phyloP scores from a whole-genome alignment of 139 green algal genomes.

The Coccomyxa sp. region DNA sequence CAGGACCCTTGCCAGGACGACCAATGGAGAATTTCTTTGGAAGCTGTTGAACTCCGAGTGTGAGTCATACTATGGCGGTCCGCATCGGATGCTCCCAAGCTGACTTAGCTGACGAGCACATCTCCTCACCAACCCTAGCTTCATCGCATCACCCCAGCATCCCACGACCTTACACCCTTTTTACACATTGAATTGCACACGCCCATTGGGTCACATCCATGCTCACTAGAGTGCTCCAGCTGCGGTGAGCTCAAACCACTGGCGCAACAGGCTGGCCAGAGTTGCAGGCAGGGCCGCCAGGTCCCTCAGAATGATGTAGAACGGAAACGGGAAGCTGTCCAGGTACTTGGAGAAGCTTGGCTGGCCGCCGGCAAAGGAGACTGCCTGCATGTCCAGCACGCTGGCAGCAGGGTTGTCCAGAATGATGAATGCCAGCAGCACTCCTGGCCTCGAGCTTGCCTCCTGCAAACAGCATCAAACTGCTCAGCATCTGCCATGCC shows the following conservation, averaged over 20 bases:
- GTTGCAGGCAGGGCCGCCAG: conserved; percentile 79
- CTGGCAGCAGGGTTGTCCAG: conserved; percentile 69
- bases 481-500: too few species aligned
- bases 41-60: too few species aligned
- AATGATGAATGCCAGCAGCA: conserved; percentile 90
- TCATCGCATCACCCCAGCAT: too few species aligned
- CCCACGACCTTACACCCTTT: too few species aligned
- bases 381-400: conserved; percentile 89
- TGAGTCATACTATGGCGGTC: too few species aligned
- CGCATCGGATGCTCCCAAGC: too few species aligned
- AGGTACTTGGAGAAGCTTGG: conserved; percentile 92
- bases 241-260: conserved; percentile 86
- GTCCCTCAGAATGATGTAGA: conserved; percentile 93
- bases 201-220: too few species aligned
- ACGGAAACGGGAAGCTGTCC: conserved; percentile 97
- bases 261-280: conserved; percentile 86
- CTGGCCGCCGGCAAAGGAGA: conserved; percentile 83
- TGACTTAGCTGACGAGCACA: too few species aligned
- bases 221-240: not conserved
- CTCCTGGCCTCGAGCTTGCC: conserved; percentile 50
- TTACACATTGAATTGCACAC: too few species aligned
- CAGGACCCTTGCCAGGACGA: too few species aligned
- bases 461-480: conserved; percentile 27
- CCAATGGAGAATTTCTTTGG: too few species aligned
- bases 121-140: too few species aligned